A percentile compares a stretch with the other conserved stretches of the same genome.
Evolutionary conservation across 2,329 filamentous ascomycete species (phyloP).

Genomic region (Fonsecaea multimorphosa): DNA sequence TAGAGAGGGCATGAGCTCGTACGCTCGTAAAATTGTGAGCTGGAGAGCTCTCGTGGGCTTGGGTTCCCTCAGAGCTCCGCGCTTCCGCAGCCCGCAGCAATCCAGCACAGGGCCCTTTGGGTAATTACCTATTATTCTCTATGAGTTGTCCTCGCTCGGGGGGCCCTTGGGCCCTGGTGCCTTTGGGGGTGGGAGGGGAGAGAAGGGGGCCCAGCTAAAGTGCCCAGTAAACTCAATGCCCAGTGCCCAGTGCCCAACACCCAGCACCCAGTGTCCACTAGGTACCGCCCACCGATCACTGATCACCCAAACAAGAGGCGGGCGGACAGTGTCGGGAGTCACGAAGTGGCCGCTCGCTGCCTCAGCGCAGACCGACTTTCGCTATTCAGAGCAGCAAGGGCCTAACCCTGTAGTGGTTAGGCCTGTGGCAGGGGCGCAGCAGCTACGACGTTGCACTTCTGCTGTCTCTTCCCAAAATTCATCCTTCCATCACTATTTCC

Average conservation of each 20-base stretch:
- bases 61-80: neutral
- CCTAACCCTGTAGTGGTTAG: conserved; percentile 19
- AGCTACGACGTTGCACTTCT: conserved; percentile 31
- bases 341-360: conserved; percentile 15
- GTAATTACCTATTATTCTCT: neutral
- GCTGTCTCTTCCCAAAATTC: conserved; percentile 24
- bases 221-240: neutral
- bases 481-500: conserved; percentile 32
- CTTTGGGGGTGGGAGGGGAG: neutral
- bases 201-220: neutral
- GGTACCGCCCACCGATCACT: neutral
- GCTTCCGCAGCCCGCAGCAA: too few relatives aligned
- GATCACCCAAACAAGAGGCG: conserved; percentile 8
- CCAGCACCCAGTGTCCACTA: neutral
- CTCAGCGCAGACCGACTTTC: conserved; percentile 28
- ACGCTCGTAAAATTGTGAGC: neutral
- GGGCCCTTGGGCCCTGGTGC: neutral
- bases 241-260: neutral
- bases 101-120: neutral
- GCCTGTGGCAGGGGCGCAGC: conserved; percentile 29
- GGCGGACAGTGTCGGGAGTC: conserved; percentile 13
- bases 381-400: conserved; percentile 25
- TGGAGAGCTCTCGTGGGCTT: neutral
- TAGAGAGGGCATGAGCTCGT: neutral
- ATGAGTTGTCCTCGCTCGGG: neutral